Percentiles rank a stretch among this genome's conserved stretches.
Conservation (phyloP, 2,329 filamentous ascomycete genomes). For the Colletotrichum cereale region DNA sequence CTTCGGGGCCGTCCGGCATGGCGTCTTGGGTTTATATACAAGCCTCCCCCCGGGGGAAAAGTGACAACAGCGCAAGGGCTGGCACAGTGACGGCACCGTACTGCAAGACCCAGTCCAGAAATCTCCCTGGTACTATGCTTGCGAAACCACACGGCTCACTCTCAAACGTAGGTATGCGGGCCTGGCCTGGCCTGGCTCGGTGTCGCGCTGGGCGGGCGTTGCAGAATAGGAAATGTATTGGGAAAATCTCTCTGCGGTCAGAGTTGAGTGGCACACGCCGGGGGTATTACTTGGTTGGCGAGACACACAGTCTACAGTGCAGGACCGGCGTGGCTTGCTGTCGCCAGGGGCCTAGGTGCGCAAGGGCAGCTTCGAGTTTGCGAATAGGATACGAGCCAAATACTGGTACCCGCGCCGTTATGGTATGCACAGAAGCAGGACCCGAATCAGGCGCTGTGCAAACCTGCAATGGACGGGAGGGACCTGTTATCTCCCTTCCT, state of each 20-base stretch:
- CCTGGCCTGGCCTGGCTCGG: constrained; percentile 13
- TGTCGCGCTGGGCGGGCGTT: constrained; percentile 30
- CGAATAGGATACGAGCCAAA: constrained; percentile 28
- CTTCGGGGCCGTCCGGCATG: constrained; percentile 68
- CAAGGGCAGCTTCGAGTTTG: constrained; percentile 24
- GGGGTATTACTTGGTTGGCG: constrained; percentile 24
- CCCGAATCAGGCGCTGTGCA: constrained; percentile 26
- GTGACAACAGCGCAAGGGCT: constrained; percentile 30
- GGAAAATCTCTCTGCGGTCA: constrained; percentile 33
- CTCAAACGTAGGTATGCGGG: constrained; percentile 26
- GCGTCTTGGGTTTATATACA: constrained; percentile 66
- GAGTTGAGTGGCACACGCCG: constrained; percentile 34
- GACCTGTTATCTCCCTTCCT: constrained; percentile 30
- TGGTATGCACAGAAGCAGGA: constrained; percentile 9
- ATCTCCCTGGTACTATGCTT: constrained; percentile 26
- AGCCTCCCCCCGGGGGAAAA: constrained; percentile 36
- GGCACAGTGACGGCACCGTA: constrained; percentile 48
- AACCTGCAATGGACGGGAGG: constrained; percentile 23
- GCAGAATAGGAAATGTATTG: constrained; percentile 32
- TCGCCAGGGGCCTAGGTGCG: constrained; percentile 44
- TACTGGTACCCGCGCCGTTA: constrained; percentile 17
- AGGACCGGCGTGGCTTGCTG: constrained; percentile 22
- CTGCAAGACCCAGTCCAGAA: constrained; percentile 48
- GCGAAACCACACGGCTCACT: constrained; percentile 39
- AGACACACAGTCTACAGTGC: constrained; percentile 26